These are phyloP conservation scores for Penicillium sp. DNA, from an alignment of 2,329 filamentous ascomycete species.

Conservation along the genomic window DNA sequence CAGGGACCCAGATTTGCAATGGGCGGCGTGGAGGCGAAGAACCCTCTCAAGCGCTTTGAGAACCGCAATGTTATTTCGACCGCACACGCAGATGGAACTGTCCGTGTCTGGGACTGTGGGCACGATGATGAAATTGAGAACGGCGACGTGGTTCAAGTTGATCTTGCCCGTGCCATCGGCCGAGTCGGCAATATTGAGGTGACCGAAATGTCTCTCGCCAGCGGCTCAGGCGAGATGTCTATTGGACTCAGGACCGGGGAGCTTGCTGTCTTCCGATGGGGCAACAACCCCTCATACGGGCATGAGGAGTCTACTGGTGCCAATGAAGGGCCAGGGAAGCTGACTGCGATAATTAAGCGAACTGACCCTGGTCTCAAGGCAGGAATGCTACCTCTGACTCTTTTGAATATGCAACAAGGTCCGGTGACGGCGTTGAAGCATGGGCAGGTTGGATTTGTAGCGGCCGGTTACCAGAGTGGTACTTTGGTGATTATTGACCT, in stretches of 20 bases:
- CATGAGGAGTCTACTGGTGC: constrained; percentile 56
- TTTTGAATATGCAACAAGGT: constrained; percentile 82
- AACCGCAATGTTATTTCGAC: constrained; percentile 81
- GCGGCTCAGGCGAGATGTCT: constrained; percentile 79
- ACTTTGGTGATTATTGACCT: constrained; percentile 81
- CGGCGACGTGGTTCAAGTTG: constrained; percentile 74
- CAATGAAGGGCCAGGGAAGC: constrained; percentile 63
- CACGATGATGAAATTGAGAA: constrained; percentile 95
- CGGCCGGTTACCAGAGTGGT: constrained; percentile 80
- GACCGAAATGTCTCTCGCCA: constrained; percentile 74
- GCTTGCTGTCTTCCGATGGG: constrained; percentile 83
- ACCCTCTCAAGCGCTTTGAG: constrained; percentile 74
- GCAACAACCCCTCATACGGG: constrained; percentile 71
- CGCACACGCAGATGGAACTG: constrained; percentile 83
- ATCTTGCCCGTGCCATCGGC: constrained; percentile 78
- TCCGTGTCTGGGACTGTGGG: constrained; percentile 91
- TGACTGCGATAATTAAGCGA: constrained; percentile 72
- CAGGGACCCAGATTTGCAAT: constrained; percentile 75
- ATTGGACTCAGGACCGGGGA: constrained; percentile 83
- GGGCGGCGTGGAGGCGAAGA: constrained; percentile 72
- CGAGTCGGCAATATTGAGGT: constrained; percentile 76
- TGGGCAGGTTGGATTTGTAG: constrained; percentile 92
- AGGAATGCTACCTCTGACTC: constrained; percentile 73
- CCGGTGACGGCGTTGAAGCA: constrained; percentile 75
- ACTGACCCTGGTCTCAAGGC: constrained; percentile 73